A percentile compares a stretch with the other conserved stretches of the same genome.
Conservation (phyloP, 1,284 basidiomycete genomes). For the Apiotrichum sp. region DNA sequence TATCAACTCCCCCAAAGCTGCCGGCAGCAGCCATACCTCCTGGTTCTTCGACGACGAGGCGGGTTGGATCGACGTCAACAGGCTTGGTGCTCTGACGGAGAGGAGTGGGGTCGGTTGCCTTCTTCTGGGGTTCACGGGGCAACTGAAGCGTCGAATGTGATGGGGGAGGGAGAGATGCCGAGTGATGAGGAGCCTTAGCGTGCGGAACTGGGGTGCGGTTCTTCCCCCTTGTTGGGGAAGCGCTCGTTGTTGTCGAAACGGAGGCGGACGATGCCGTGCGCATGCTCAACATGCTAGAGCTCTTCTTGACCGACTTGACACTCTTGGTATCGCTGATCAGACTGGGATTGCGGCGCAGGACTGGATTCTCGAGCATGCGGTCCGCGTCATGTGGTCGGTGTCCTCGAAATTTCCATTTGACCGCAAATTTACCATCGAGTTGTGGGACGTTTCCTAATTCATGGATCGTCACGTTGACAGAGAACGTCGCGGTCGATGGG, state of each 20-base stretch:
- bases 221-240: no score
- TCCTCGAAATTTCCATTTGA: slow-evolving; percentile 39
- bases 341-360: not conserved
- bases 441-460: slow-evolving; percentile 42
- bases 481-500: slow-evolving; percentile 27
- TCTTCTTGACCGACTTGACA: not conserved
- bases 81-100: not conserved
- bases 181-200: not conserved
- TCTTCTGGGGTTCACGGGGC: not conserved
- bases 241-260: not conserved
- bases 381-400: slow-evolving; percentile 22
- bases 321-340: not conserved
- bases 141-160: not conserved
- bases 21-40: not conserved
- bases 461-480: slow-evolving; percentile 30
- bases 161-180: not conserved
- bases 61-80: not conserved
- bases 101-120: not conserved
- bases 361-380: slow-evolving; percentile 4
- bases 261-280: not conserved
- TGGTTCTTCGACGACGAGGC: slow-evolving; percentile 6
- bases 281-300: not conserved
- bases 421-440: slow-evolving; percentile 33
- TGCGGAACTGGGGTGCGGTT: no score
- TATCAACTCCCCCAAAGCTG: no score